These are phyloP conservation scores for Parathielavia appendiculata DNA, from an alignment of 495 filamentous ascomycete genomes.

Conservation along the genomic window DNA sequence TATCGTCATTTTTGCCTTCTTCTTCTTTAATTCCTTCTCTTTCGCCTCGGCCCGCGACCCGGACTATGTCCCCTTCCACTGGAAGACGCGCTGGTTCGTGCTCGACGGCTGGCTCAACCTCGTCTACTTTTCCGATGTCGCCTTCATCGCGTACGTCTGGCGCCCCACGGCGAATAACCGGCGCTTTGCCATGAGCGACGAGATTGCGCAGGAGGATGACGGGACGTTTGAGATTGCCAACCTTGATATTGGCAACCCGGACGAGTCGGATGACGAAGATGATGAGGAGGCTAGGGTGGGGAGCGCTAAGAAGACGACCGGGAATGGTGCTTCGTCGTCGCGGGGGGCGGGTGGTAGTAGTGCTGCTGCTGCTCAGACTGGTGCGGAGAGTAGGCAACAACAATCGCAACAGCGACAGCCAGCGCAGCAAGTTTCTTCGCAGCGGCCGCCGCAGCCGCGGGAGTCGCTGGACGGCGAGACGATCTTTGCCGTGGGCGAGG, in stretches of 20 bases:
- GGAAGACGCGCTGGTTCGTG: conserved; percentile 96
- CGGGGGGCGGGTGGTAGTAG: not conserved
- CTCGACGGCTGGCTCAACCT: conserved; percentile 96
- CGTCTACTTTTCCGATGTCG: conserved; percentile 89
- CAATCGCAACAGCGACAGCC: conserved; percentile 6
- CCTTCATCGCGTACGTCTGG: conserved; percentile 95
- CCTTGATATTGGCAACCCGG: conserved; percentile 66
- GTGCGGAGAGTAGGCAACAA: not conserved
- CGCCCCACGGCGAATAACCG: conserved; percentile 94
- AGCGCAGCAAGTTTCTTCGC: conserved; percentile 7
- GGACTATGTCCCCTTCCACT: conserved; percentile 90
- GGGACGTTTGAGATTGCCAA: conserved; percentile 86
- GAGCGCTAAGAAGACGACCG: conserved; percentile 23
- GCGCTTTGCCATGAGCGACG: conserved; percentile 97
- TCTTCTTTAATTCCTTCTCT: conserved; percentile 88
- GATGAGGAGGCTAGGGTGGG: conserved; percentile 47
- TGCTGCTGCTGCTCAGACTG: too few species aligned
- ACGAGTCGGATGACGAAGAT: conserved; percentile 64
- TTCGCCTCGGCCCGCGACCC: conserved; percentile 78
- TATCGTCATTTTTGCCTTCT: conserved; percentile 93
- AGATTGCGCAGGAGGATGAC: conserved; percentile 98
- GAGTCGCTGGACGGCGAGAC: conserved; percentile 87
- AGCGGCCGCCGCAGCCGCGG: conserved; percentile 39
- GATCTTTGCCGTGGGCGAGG: conserved; percentile 88
- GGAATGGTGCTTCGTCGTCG: not conserved